Evolutionary conservation across 2,329 filamentous ascomycete species (phyloP).

Genomic region (Talaromyces sp.): DNA sequence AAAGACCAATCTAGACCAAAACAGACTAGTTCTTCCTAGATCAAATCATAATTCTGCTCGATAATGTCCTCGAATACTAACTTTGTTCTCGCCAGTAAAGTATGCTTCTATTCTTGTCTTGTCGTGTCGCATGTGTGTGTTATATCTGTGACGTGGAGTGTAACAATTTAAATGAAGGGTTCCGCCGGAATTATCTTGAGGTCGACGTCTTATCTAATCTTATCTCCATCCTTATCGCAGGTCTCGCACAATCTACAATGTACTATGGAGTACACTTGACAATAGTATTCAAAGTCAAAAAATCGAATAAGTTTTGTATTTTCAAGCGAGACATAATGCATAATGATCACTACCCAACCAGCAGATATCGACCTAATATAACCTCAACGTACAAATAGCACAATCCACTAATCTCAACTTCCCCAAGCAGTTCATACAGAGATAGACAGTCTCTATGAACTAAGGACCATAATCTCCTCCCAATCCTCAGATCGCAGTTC

Average conservation of each 20-base stretch:
- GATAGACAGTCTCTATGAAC: background rate
- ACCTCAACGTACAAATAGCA: background rate
- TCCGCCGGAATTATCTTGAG: background rate
- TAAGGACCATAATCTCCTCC: background rate
- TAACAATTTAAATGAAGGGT: background rate
- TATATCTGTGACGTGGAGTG: background rate
- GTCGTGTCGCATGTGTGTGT: background rate
- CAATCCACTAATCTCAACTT: background rate
- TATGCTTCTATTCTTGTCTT: background rate
- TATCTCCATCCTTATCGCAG: background rate
- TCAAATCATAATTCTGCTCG: background rate
- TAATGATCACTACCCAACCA: constrained; percentile 7
- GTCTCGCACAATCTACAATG: background rate
- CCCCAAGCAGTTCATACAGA: background rate
- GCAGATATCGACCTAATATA: constrained; percentile 2
- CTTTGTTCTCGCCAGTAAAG: background rate
- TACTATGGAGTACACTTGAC: no score
- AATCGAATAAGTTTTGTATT: background rate
- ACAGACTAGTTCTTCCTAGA: background rate
- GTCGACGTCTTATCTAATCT: background rate
- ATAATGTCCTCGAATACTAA: background rate
- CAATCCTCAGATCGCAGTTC: background rate
- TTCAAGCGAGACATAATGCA: background rate
- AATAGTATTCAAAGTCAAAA: background rate
- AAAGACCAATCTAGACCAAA: background rate